Conservation (phyloP, 805 yeast genomes). For the Ogataea henricii region DNA sequence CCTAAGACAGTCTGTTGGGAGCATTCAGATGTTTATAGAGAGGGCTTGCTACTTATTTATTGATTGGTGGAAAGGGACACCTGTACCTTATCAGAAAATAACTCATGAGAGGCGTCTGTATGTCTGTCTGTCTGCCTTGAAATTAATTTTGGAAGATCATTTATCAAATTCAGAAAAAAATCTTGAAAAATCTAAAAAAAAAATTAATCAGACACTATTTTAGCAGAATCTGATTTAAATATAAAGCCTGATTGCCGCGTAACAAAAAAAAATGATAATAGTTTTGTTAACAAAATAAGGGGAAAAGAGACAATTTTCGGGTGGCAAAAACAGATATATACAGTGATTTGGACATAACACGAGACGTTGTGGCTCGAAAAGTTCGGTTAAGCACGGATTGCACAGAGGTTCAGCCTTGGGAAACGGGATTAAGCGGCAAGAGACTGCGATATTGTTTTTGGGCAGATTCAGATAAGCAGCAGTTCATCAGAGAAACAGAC, state of each 20-base stretch:
- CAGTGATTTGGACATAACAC: not conserved
- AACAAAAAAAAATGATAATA: constrained; percentile 2
- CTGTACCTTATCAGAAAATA: too few species aligned
- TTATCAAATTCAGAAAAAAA: too few species aligned
- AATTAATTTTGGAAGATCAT: too few species aligned
- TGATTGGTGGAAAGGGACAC: too few species aligned
- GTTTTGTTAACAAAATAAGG: not conserved
- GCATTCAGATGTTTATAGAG: too few species aligned
- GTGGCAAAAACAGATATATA: not conserved
- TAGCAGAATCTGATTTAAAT: not conserved
- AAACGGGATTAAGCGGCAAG: not conserved
- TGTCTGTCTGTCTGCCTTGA: too few species aligned
- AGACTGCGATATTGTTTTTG: not conserved
- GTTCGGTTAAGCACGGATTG: not conserved
- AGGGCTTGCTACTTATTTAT: not conserved
- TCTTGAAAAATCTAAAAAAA: too few species aligned
- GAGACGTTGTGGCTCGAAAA: not conserved
- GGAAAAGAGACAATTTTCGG: not conserved
- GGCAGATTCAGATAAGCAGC: not conserved
- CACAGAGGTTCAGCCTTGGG: not conserved
- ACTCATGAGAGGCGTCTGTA: too few species aligned
- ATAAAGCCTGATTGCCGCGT: constrained; percentile 5
- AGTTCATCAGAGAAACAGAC: not conserved
- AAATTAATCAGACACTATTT: too few species aligned
- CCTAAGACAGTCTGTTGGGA: not conserved